Evolutionary conservation across 2,329 filamentous ascomycete genomes (phyloP).

Genomic region (Trichoderma koningii): DNA sequence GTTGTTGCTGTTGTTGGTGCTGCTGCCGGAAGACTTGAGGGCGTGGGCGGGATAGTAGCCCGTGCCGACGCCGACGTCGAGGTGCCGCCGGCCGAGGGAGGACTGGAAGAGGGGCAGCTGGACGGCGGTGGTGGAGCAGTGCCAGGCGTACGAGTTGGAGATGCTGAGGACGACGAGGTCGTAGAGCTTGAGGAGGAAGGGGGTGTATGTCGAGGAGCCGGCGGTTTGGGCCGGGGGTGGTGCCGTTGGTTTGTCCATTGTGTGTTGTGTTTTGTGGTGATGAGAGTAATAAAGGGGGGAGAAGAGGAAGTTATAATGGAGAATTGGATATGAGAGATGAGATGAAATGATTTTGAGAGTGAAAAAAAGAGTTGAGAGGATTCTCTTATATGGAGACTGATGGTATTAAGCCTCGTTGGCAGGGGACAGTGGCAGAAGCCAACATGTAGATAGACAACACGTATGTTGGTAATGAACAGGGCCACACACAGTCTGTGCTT

Average conservation of each 20-base stretch:
- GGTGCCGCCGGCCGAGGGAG: constrained; percentile 41
- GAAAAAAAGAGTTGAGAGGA: not conserved
- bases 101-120: constrained; percentile 40
- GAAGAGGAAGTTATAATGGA: not conserved
- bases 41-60: constrained; percentile 43
- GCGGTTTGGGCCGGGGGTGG: constrained; percentile 1
- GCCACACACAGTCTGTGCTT: too few species aligned
- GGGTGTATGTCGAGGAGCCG: constrained; percentile 21
- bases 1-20: too few species aligned
- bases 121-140: constrained; percentile 36
- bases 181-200: constrained; percentile 41
- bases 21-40: constrained; percentile 24
- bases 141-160: constrained; percentile 43
- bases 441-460: too few species aligned
- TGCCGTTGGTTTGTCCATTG: not conserved
- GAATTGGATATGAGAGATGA: not conserved
- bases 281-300: too few species aligned
- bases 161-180: constrained; percentile 47
- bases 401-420: too few species aligned
- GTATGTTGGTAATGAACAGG: too few species aligned
- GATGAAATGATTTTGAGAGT: too few species aligned
- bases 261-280: not conserved
- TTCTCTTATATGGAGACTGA: too few species aligned
- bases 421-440: not conserved
- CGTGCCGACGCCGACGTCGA: constrained; percentile 46